phyloP scores from a whole-genome alignment of 768 basidiomycete species.

The Filobasidium wieringae region DNA sequence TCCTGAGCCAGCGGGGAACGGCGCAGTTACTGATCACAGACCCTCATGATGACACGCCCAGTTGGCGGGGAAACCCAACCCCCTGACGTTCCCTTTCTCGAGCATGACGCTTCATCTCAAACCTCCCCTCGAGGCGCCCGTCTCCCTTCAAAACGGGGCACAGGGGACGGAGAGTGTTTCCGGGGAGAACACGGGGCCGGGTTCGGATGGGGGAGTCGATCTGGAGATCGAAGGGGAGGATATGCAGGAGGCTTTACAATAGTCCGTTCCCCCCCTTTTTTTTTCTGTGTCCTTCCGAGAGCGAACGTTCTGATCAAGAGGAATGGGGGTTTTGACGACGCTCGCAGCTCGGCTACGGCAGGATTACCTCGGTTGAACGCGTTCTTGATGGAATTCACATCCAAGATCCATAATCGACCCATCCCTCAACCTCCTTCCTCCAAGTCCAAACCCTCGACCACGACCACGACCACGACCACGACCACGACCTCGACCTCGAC shows the following conservation, averaged over 20 bases:
- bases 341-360: slow-evolving; percentile 10
- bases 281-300: not conserved
- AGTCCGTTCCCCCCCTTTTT: not conserved
- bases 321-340: not conserved
- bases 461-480: not conserved
- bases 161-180: slow-evolving; percentile 47
- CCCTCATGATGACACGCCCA: slow-evolving; percentile 26
- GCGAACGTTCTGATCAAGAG: not conserved
- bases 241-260: slow-evolving; percentile 59
- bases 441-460: not conserved
- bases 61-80: slow-evolving; percentile 85
- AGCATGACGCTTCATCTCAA: slow-evolving; percentile 51
- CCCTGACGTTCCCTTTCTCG: slow-evolving; percentile 79
- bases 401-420: slow-evolving; percentile 13
- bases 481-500: not conserved
- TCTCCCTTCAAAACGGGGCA: slow-evolving; percentile 64
- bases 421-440: not conserved
- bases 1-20: not conserved
- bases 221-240: slow-evolving; percentile 51
- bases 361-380: slow-evolving; percentile 14
- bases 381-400: slow-evolving; percentile 18
- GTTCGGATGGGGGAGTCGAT: slow-evolving; percentile 6
- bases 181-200: slow-evolving; percentile 1
- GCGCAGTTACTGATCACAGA: not conserved
- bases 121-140: slow-evolving; percentile 43